A percentile compares a stretch with the other conserved stretches of the same genome.
Evolutionary conservation across 2,329 filamentous ascomycete species (phyloP).

Genomic region (Fusarium sp.): DNA sequence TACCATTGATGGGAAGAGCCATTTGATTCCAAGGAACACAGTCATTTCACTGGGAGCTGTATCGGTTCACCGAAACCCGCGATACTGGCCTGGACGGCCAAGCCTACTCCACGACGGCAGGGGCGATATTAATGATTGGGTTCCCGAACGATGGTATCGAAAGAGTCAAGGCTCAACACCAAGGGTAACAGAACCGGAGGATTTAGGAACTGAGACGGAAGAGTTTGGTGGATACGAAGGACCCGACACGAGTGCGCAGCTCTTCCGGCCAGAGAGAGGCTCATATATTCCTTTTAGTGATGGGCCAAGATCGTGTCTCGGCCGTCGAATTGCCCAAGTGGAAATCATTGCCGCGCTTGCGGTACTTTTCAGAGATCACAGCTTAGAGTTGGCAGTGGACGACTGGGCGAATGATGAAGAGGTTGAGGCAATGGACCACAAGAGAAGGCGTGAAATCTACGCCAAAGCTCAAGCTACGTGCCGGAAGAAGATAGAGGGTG

Average conservation of each 20-base stretch:
- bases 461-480: slow-evolving; percentile 71
- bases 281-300: slow-evolving; percentile 72
- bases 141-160: slow-evolving; percentile 80
- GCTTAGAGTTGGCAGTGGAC: slow-evolving; percentile 79
- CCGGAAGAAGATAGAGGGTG: slow-evolving; percentile 65
- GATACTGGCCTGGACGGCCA: slow-evolving; percentile 75
- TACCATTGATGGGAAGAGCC: slow-evolving; percentile 69
- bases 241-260: slow-evolving; percentile 72
- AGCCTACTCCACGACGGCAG: slow-evolving; percentile 60
- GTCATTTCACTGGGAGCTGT: slow-evolving; percentile 70
- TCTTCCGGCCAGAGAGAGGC: slow-evolving; percentile 73
- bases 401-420: slow-evolving; percentile 69
- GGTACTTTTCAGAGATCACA: slow-evolving; percentile 71
- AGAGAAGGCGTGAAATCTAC: slow-evolving; percentile 69
- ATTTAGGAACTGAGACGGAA: slow-evolving; percentile 56
- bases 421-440: slow-evolving; percentile 64
- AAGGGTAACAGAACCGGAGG: slow-evolving; percentile 28
- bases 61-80: slow-evolving; percentile 76
- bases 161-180: slow-evolving; percentile 47
- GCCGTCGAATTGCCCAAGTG: slow-evolving; percentile 71
- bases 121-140: slow-evolving; percentile 76
- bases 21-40: slow-evolving; percentile 70
- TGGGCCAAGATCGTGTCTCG: slow-evolving; percentile 70
- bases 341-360: slow-evolving; percentile 70
- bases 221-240: slow-evolving; percentile 72